Evolutionary conservation across 495 filamentous ascomycete genomes (phyloP), one percentile per base, ranked within the genome.

Genomic region (Diplogelasinospora grovesii): DNA sequence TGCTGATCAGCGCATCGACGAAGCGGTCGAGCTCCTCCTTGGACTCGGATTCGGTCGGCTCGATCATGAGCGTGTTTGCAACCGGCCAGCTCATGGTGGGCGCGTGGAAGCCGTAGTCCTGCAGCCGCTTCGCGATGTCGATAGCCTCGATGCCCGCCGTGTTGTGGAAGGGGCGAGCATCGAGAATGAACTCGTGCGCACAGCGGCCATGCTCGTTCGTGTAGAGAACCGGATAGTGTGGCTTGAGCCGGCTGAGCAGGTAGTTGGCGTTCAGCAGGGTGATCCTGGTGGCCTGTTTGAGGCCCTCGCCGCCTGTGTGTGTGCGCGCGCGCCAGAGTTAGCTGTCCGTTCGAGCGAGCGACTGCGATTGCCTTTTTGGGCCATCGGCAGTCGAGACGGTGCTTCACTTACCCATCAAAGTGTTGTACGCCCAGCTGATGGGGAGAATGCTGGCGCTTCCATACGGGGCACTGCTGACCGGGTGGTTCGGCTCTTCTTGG

Each of bases 71-170:
- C 1, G 92, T 98, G 62, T 92, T 92, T 31, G 88, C 73, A 2
- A 98, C 90, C 5, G 92, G 92, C 89, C 89, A 98, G 56, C 81
- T 87, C 92, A 98, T 97, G 31, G 92, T 98, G 3, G 92, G 92
- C 3, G 93, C 88, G 60, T 98, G 92, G 77, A 98, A 98, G 28
- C 92, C 92, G 59, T 95, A 98, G 57, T 98, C 92, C 64, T 96
- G 90, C 7, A 98, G 79, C 43, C 92, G 87, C 72, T 98, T 98
- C 51, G 92, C 92, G 42, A 98, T 83, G 53, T 98, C 92, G 55
- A 96, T 94, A 28, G 89, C 92, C 68, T 97, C 90, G 56, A 98
- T 71, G 9, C 86, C 86, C 36, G 82, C 76, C 21, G 77, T 79
- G 15, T 94, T 86, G 57, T 87, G 86, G 73, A 97, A 95, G 19